Percentiles rank a stretch among this genome's conserved stretches.
Evolutionary conservation across 2,329 filamentous ascomycete genomes (phyloP).

Genomic region (Penicillium crustosum): DNA sequence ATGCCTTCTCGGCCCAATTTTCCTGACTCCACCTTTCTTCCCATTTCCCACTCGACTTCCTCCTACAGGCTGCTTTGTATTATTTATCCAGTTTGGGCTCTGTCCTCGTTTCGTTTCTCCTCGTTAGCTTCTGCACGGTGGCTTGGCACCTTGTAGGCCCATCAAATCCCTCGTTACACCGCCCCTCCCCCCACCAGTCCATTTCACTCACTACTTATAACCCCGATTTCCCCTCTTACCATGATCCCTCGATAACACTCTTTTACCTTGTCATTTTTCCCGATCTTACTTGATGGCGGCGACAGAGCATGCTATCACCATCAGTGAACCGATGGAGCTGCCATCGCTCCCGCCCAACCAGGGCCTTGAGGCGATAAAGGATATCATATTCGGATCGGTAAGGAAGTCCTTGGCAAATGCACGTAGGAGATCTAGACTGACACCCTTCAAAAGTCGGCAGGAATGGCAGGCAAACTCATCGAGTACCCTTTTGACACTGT

Average conservation of each 20-base stretch:
- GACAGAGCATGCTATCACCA: constrained; percentile 40
- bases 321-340: constrained; percentile 44
- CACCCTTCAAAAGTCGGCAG: constrained; percentile 60
- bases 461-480: constrained; percentile 89
- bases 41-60: background rate
- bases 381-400: constrained; percentile 85
- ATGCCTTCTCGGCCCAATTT: constrained; percentile 11
- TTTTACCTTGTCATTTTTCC: constrained; percentile 14
- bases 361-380: constrained; percentile 71
- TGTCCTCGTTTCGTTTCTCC: constrained; percentile 1
- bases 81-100: background rate
- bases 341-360: constrained; percentile 46
- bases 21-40: constrained; percentile 12
- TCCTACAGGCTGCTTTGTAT: constrained; percentile 1
- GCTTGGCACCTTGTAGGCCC: constrained; percentile 14
- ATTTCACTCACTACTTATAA: constrained; percentile 4
- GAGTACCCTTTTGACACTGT: constrained; percentile 99
- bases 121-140: constrained; percentile 9
- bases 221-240: constrained; percentile 7
- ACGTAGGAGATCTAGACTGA: constrained; percentile 1
- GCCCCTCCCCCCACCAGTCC: constrained; percentile 2
- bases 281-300: constrained; percentile 38
- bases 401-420: constrained; percentile 33
- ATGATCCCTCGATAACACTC: constrained; percentile 25
- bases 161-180: constrained; percentile 25